Evolutionary conservation across 2,329 filamentous ascomycete genomes (phyloP).

Genomic region (Colletotrichum spinosum): DNA sequence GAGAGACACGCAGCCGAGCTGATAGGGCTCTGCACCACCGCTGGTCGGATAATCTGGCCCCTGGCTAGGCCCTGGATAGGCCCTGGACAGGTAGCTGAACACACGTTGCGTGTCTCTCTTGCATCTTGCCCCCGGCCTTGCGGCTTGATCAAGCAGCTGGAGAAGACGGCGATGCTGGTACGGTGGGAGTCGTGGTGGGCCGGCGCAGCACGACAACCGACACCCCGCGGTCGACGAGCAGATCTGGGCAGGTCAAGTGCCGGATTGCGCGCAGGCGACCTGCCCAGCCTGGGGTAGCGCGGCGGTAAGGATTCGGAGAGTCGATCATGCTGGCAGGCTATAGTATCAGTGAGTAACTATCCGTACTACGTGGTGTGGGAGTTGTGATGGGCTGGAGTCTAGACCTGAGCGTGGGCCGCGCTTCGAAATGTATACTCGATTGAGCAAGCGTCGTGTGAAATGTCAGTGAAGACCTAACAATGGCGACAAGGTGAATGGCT

Average conservation of each 20-base stretch:
- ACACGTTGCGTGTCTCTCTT: slow-evolving; percentile 2
- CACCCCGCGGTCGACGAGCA: slow-evolving; percentile 16
- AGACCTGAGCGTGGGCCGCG: too few relatives aligned
- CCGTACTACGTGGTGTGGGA: too few relatives aligned
- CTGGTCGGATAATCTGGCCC: slow-evolving; percentile 13
- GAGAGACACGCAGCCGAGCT: slow-evolving; percentile 10
- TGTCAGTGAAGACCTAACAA: too few relatives aligned
- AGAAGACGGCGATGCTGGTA: not conserved
- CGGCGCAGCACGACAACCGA: slow-evolving; percentile 14
- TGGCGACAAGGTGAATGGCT: too few relatives aligned
- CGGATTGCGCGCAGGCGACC: slow-evolving; percentile 30
- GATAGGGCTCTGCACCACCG: not conserved
- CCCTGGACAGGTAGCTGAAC: not conserved
- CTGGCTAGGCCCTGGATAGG: not conserved
- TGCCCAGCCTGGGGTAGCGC: slow-evolving; percentile 36
- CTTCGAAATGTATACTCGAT: too few relatives aligned
- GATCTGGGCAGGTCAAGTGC: slow-evolving; percentile 34
- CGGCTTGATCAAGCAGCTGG: slow-evolving; percentile 33
- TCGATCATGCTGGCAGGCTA: not conserved
- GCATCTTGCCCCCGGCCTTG: slow-evolving; percentile 14
- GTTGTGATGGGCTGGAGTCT: too few relatives aligned
- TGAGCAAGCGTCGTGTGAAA: too few relatives aligned
- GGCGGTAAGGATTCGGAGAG: slow-evolving; percentile 17
- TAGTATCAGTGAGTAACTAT: not conserved
- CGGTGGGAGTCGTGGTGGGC: slow-evolving; percentile 7